Evolutionary conservation across 306 rosid species (phyloP), one percentile per base, ranked within the genome.

Genomic region (Quillaja saponaria): DNA sequence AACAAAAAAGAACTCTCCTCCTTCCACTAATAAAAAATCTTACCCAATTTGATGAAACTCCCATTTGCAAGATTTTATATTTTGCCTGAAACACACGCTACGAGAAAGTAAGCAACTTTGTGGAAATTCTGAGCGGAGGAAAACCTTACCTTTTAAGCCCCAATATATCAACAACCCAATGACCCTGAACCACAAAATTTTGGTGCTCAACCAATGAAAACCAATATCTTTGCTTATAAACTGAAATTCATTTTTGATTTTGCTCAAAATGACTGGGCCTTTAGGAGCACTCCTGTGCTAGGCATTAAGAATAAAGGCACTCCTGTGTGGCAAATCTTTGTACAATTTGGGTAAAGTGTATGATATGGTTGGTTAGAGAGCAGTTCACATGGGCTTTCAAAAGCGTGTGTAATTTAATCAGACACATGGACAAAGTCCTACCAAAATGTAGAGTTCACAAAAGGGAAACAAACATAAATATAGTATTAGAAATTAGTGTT

Each of bases 331-430:
- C 40, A 67, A 48, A 51, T 21, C 28, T 47, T 61, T 13, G 78
- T 19, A 66, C 25, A 44, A 15, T 13, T 41, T 47, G 54, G 16
- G 13, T 48, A 31, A 25, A 40, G 59, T 20, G 55, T 66, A 63
- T 41, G 80, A 61, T 38, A 69, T 56, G 78, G 76, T 21, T 67
- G 66, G 76, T 21, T 67, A 64, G 83, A 67, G 66, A 46, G 82
- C 80, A 71, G 34, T 71, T 75, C 87, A 82, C 85, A 84, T 81
- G 90, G 76, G 72, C 33, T 72, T 61, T 65, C 54, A 62, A 78
- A 76, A 55, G 64, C 72, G 75, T 53, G 78, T 67, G 73, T 13
- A 9, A 35, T 40, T 39, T 56, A 51, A 53, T 55, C 41, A 62
- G 38, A 37, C 51, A 47, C 34, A 10, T 25, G n/a, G 40, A 71